Evolutionary conservation across 768 basidiomycete genomes (phyloP), one percentile per base, ranked within the genome.

Genomic region (Xerocomellus dryophilus): DNA sequence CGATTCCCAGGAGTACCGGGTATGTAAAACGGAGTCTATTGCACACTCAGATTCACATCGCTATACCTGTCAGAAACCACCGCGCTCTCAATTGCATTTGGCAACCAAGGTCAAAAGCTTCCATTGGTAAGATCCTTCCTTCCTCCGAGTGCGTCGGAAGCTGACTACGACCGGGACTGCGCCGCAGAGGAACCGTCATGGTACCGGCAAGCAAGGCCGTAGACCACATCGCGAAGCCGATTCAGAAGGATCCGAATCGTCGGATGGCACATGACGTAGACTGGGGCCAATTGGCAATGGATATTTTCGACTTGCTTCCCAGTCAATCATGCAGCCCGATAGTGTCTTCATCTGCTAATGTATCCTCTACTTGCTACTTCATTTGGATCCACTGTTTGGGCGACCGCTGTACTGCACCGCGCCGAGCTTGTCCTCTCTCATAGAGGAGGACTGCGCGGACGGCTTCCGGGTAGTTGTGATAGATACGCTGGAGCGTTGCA

Each of bases 1-100:
- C 84, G 89, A 45, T 98, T 96, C 75, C 93, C 92, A 45, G 94
- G 94, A 46, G 94, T 98, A 40, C 89, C 92, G 73, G 90, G 91
- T 91, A 60, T 67, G 70, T 66, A 67, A 52, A 57, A 17, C 56
- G 54, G 54, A 10, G 35, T 59, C 55, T 61, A 51, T 59, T 47
- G 8, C 27, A 46, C 44, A 20, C 51, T 17, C 47, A 18, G 57
- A 48, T 60, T 67, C 63, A 62, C 57, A 56, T 54, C 50, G 41
- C 54, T 54, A 59, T 62, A 49, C 58, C 48, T 21, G 49, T 32
- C 56, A 90, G 90, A 91, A 71, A 91, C 90, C n/a, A 93, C 91
- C 41, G 86, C 90, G 10, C 78, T 93, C 35, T 93, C 90, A 43
- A 91, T 91, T 55, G 89, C 90, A 21, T 85, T 93, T 64, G 90